Evolutionary conservation across 2,329 filamentous ascomycete species (phyloP).

Genomic region (Phoma herbarum): DNA sequence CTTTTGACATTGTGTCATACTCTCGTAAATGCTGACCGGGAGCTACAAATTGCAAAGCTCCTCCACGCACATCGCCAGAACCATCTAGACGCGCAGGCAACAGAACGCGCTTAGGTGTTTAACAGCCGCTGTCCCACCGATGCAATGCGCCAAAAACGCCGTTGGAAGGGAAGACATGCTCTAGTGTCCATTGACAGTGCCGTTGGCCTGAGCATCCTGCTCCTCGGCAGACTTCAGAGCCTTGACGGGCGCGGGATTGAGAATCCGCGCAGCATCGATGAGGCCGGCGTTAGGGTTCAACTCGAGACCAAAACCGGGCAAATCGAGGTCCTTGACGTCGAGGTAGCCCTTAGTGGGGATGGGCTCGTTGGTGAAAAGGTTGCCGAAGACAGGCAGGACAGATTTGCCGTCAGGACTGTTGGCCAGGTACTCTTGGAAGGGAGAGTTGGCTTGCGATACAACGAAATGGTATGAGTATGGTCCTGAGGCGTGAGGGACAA

Average conservation of each 20-base stretch:
- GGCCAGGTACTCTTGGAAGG: conserved; percentile 95
- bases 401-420: conserved; percentile 92
- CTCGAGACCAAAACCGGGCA: conserved; percentile 89
- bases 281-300: conserved; percentile 83
- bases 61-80: conserved; percentile 30
- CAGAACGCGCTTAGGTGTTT: conserved; percentile 5
- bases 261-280: conserved; percentile 76
- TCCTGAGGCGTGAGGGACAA: conserved; percentile 92
- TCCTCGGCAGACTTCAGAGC: conserved; percentile 48
- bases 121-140: conserved; percentile 17
- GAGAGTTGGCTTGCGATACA: conserved; percentile 89
- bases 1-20: conserved; percentile 4
- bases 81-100: conserved; percentile 25
- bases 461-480: conserved; percentile 98
- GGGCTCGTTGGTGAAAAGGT: conserved; percentile 89
- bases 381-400: conserved; percentile 89
- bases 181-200: conserved; percentile 30
- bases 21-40: conserved; percentile 18
- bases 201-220: conserved; percentile 28
- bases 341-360: conserved; percentile 85
- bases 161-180: not conserved
- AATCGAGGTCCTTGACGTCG: conserved; percentile 80
- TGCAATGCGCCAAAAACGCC: conserved; percentile 18
- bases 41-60: conserved; percentile 10
- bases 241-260: conserved; percentile 69